Percentiles rank a stretch among this genome's conserved stretches.
phyloP scores from a whole-genome alignment of 306 rosid genomes.

The Cucurbita argyrosperma region DNA sequence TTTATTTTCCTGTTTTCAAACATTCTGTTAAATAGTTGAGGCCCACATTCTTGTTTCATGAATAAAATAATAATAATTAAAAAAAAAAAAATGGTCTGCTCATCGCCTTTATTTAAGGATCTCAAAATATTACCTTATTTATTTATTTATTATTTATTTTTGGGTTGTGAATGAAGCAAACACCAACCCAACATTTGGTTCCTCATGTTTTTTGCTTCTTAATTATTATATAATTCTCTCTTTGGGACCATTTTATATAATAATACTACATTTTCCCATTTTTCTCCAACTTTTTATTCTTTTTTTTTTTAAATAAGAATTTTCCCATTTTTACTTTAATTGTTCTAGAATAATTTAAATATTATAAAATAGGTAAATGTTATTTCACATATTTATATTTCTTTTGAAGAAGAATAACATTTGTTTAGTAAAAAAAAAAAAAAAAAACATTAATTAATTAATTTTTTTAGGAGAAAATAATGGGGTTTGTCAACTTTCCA shows the following conservation, averaged over 20 bases:
- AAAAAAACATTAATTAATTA: background rate
- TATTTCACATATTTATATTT: background rate
- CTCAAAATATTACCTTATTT: background rate
- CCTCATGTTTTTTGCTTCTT: background rate
- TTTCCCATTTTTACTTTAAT: background rate
- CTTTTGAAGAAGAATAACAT: background rate
- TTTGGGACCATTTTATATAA: background rate
- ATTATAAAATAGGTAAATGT: background rate
- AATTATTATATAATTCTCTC: background rate
- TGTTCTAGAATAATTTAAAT: background rate
- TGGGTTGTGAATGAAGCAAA: background rate
- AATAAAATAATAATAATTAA: background rate
- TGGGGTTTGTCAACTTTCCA: background rate
- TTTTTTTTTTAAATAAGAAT: background rate
- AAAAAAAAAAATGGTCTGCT: background rate
- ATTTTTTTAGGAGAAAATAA: background rate
- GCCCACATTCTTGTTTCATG: background rate
- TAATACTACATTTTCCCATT: background rate
- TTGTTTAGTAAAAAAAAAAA: background rate
- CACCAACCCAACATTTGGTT: slow-evolving; percentile 3
- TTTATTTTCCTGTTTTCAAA: background rate
- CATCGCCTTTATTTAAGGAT: slow-evolving; percentile 1
- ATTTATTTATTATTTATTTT: background rate
- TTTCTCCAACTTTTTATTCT: background rate
- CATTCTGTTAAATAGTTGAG: background rate